These are phyloP conservation scores for Pseudocercospora fijiensis DNA, from an alignment of 2,329 filamentous ascomycete species.

Conservation along the genomic window DNA sequence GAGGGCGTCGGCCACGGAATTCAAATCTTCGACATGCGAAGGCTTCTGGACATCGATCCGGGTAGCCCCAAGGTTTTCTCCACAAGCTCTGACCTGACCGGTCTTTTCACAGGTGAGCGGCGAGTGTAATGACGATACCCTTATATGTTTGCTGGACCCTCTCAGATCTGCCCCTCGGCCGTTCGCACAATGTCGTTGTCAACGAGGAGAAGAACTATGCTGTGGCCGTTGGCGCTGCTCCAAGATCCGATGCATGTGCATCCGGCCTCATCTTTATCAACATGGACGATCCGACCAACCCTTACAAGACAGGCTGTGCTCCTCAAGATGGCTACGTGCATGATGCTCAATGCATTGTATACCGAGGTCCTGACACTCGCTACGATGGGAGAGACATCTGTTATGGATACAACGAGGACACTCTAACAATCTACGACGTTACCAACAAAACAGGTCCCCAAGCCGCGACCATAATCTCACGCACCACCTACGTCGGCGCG, in stretches of 20 bases:
- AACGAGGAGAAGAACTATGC: slow-evolving; percentile 52
- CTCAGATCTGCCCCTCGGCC: slow-evolving; percentile 18
- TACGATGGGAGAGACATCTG: slow-evolving; percentile 52
- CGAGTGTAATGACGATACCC: neutral
- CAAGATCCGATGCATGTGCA: slow-evolving; percentile 46
- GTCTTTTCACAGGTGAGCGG: slow-evolving; percentile 19
- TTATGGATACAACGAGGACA: slow-evolving; percentile 54
- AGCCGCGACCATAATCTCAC: slow-evolving; percentile 46
- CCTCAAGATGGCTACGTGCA: slow-evolving; percentile 56
- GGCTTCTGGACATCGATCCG: slow-evolving; percentile 52
- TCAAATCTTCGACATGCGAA: slow-evolving; percentile 59
- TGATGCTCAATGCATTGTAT: slow-evolving; percentile 56
- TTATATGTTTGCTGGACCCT: neutral
- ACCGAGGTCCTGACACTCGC: slow-evolving; percentile 48
- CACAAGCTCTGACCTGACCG: slow-evolving; percentile 32
- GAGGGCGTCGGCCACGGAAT: slow-evolving; percentile 55
- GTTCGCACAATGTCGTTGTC: slow-evolving; percentile 55
- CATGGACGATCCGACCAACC: slow-evolving; percentile 53
- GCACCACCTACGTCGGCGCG: slow-evolving; percentile 51
- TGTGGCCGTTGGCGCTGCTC: slow-evolving; percentile 45
- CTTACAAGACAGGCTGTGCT: slow-evolving; percentile 52
- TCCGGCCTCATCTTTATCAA: slow-evolving; percentile 57
- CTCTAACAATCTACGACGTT: slow-evolving; percentile 49
- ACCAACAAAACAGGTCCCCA: slow-evolving; percentile 42
- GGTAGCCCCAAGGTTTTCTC: slow-evolving; percentile 45